A percentile compares a stretch with the other conserved stretches of the same genome.
Conservation (phyloP, 2,329 filamentous ascomycete genomes). For the Fusarium transvaalense region DNA sequence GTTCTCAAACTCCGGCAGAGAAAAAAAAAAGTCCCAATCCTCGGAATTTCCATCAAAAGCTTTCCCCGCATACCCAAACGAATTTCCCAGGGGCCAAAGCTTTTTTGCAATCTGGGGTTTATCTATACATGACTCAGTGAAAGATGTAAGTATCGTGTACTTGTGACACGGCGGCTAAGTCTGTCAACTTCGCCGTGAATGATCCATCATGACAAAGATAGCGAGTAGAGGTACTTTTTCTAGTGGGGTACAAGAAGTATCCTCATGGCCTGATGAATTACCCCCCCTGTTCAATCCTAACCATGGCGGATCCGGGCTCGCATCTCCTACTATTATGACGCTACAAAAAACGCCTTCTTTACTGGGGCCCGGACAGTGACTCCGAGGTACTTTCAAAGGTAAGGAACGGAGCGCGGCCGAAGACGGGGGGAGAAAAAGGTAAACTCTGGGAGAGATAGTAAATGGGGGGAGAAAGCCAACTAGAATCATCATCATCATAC, state of each 20-base stretch:
- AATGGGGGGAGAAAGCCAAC: slow-evolving; percentile 15
- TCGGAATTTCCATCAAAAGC: slow-evolving; percentile 27
- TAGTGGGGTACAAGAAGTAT: slow-evolving; percentile 22
- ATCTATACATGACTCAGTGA: slow-evolving; percentile 44
- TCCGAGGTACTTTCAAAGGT: slow-evolving; percentile 37
- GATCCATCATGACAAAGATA: slow-evolving; percentile 33
- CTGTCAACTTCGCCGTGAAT: rapidly evolving
- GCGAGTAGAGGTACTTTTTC: slow-evolving; percentile 5
- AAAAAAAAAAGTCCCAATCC: slow-evolving; percentile 8
- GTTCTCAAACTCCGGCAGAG: slow-evolving; percentile 24
- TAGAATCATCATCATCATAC: slow-evolving; percentile 16
- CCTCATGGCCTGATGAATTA: slow-evolving; percentile 28
- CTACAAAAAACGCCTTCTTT: slow-evolving; percentile 23
- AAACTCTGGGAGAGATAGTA: slow-evolving; percentile 19
- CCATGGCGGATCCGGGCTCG: neutral
- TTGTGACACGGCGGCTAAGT: slow-evolving; percentile 2
- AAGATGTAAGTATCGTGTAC: slow-evolving; percentile 11
- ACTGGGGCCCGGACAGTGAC: slow-evolving; percentile 39
- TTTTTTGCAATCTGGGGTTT: slow-evolving; percentile 23
- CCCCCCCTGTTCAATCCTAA: slow-evolving; percentile 9
- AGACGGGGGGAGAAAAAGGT: neutral
- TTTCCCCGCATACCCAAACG: slow-evolving; percentile 35
- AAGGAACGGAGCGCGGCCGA: slow-evolving; percentile 33
- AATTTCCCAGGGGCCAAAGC: slow-evolving; percentile 9
- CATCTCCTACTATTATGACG: slow-evolving; percentile 35